Evolutionary conservation across 257 asterid species (phyloP), one percentile per base, ranked within the genome.

Genomic region (Rehmannia glutinosa): DNA sequence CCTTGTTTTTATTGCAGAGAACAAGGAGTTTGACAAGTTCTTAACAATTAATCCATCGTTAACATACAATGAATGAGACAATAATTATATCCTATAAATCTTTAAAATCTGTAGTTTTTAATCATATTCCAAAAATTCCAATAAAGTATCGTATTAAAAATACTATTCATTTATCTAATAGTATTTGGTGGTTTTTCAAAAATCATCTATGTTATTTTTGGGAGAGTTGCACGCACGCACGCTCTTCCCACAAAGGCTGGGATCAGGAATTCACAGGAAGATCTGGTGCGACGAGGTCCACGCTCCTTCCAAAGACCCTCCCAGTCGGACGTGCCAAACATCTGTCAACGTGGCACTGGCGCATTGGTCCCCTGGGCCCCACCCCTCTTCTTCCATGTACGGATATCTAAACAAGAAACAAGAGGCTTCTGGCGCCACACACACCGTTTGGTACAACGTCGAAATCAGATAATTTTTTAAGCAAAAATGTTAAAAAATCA

Each of bases 361-460:
- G 7, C 27, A 47, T 66, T 77, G 81, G 81, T 2, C 32, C 33
- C 1, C 21, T 61, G 11, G 24, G 1, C 43, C 55, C 61, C 51
- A 11, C n/a, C n/a, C n/a, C n/a, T n/a, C n/a, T 7, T 0, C 20
- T 3, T 39, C 6, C 0, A 8, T 6, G 80, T 59, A 62, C 72
- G 69, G 68, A 66, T 60, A 66, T 60, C 38, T 47, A 19, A 41
- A 68, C 78, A 62, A 79, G 24, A 16, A 6, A 68, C 7, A 42
- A 55, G 4, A 32, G 49, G 73, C 68, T 69, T n/a, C 6, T 47
- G 51, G 85, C 82, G 83, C 83, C 80, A 50, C 35, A 73, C 59
- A 36, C 50, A 36, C 73, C 51, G 80, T 77, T 80, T 1, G 90
- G 78, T 81, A 21, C 66, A 21, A 80, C 70, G 88, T 85, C 90